Percentiles rank a stretch among this genome's conserved stretches.
These are phyloP conservation scores for Hyaloscypha bicolor DNA, from an alignment of 495 filamentous ascomycete species.

Conservation along the genomic window DNA sequence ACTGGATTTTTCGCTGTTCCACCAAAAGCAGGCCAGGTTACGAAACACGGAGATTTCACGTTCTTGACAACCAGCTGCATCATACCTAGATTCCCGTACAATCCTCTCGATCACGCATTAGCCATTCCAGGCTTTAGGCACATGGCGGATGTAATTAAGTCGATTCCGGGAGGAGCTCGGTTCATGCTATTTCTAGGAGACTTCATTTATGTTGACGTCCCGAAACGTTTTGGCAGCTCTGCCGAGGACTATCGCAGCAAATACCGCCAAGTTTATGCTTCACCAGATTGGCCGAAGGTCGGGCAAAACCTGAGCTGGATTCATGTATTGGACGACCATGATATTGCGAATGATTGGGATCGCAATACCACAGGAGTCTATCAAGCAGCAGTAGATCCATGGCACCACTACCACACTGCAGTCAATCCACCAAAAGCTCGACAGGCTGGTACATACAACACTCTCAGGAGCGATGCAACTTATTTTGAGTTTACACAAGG, in stretches of 20 bases:
- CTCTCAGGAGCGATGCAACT: constrained; percentile 55
- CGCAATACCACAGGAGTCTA: constrained; percentile 67
- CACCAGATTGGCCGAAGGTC: constrained; percentile 79
- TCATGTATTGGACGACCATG: constrained; percentile 94
- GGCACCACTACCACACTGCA: constrained; percentile 78
- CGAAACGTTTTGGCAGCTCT: constrained; percentile 70
- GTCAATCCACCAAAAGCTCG: constrained; percentile 74
- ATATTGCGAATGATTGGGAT: constrained; percentile 92
- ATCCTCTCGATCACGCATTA: constrained; percentile 76
- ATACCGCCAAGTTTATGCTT: constrained; percentile 91
- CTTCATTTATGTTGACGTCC: constrained; percentile 97
- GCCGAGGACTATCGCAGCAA: constrained; percentile 81
- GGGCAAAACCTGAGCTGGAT: constrained; percentile 85
- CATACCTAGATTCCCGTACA: constrained; percentile 88
- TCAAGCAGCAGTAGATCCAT: constrained; percentile 67
- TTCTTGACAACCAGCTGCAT: constrained; percentile 93
- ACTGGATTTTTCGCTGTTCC: constrained; percentile 80
- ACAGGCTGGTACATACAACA: constrained; percentile 37
- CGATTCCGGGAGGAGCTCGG: constrained; percentile 57
- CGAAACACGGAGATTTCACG: constrained; percentile 66
- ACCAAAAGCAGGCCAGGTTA: constrained; percentile 56
- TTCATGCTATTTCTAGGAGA: constrained; percentile 99
- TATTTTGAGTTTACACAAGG: constrained; percentile 90
- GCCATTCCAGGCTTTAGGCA: constrained; percentile 76
- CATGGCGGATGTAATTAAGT: constrained; percentile 63